Base-by-base conservation (phyloP, 1,284 basidiomycete genomes). In the Meira nashicola region DNA sequence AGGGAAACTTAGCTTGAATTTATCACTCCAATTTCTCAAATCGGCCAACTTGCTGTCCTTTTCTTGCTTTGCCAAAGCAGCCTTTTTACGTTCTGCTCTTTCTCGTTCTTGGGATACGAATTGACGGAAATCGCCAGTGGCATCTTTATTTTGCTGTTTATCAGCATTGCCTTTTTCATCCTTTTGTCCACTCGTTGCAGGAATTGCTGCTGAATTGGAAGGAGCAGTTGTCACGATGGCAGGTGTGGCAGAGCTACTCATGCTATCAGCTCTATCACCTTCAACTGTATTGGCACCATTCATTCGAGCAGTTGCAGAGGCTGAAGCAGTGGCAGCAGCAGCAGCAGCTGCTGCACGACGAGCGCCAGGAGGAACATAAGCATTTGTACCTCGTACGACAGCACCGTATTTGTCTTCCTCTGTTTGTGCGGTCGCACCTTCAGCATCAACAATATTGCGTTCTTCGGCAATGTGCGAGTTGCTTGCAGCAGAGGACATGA, bases 381-480 rank as follows among this genome's bases (percentile, higher is more conserved):
- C 93, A 72, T 89, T 89, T 19, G 87, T 84, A 49, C 86, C 84
- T 59, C 94, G 88, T 50, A 90, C 87, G 41, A 98, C 94, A 39
- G 92, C 92, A 62, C 90, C 89, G 78, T 93, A 97, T 90, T 91
- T 93, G 82, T 96, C 92, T 80, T 97, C 95, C 80, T 98, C 94
- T 77, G 94, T 90, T 60, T 83, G 78, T 25, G 87, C 86, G 14
- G 66, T 63, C 64, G 84, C 86, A 69, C 89, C 88, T 68, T 88
- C 88, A 70, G 87, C 80, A 51, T 86, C 86, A 79, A 90, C 93
- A 71, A 49, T 10, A 19, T 39, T 39, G 63, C 94, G 86, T 80
- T 98, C 94, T 79, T 98, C 94, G 53, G 88, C 87, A 56, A 97
- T 79, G 79, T 98, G 94, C 1, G 87, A 80, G 79, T 97, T 98